Percentiles rank a stretch among this genome's conserved stretches.
phyloP scores from a whole-genome alignment of 2,329 filamentous ascomycete genomes.

The Epichloe gansuensis region DNA sequence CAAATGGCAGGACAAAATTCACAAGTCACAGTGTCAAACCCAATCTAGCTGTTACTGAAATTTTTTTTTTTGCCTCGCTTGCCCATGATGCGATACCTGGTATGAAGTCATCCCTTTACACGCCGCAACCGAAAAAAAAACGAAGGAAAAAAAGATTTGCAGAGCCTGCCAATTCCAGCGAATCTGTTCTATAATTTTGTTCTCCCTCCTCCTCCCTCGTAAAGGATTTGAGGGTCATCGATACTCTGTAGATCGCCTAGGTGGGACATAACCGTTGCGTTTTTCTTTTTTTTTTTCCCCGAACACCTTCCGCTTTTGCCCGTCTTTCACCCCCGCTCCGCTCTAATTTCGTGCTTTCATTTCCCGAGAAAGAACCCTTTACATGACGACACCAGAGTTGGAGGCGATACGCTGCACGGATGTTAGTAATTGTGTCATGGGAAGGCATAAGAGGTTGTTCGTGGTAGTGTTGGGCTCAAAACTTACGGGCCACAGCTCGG shows the following conservation, averaged over 20 bases:
- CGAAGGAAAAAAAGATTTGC: conserved; percentile 20
- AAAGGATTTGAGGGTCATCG: neutral
- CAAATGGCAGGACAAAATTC: neutral
- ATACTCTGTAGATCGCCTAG: conserved; percentile 22
- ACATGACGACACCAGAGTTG: conserved; percentile 99
- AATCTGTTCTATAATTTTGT: neutral
- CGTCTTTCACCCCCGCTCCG: conserved; percentile 5
- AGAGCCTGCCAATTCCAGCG: conserved; percentile 24
- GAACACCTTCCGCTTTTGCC: conserved; percentile 10
- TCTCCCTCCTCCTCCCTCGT: neutral
- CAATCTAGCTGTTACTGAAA: neutral
- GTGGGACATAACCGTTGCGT: conserved; percentile 15
- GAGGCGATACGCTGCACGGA: conserved; percentile 78
- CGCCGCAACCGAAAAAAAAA: conserved; percentile 33
- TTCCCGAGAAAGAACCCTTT: conserved; percentile 34
- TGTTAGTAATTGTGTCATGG: neutral
- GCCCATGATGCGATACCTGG: conserved; percentile 38
- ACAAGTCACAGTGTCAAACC: neutral
- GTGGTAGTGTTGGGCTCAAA: neutral
- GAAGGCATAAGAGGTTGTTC: neutral
- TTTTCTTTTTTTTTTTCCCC: conserved; percentile 15
- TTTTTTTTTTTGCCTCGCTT: conserved; percentile 16
- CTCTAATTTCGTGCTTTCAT: neutral
- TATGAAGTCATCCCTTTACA: conserved; percentile 40
- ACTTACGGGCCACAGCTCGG: conserved; percentile 96